Conservation (phyloP, 208 protist species). For the Acanthamoeba quina region DNA sequence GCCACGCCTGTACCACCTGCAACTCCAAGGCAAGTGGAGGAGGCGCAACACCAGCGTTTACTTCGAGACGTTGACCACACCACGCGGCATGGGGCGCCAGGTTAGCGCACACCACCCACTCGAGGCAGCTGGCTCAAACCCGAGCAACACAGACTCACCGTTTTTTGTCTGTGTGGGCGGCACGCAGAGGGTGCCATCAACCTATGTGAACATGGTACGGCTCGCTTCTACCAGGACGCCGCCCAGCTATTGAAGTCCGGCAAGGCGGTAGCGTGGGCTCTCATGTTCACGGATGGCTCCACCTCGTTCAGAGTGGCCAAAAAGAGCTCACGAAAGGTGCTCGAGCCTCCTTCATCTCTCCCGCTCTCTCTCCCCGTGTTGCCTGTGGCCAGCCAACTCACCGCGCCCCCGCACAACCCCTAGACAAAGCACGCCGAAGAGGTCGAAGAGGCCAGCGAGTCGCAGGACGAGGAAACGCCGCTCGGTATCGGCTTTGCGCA, state of each 20-base stretch:
- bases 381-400: background rate
- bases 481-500: constrained; percentile 10
- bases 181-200: constrained; percentile 32
- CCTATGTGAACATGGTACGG: background rate
- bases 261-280: constrained; percentile 4
- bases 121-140: background rate
- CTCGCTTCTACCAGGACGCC: constrained; percentile 10
- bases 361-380: background rate
- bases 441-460: background rate
- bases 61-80: background rate
- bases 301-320: background rate
- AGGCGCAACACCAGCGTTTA: background rate
- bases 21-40: background rate
- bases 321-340: background rate
- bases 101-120: background rate
- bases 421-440: background rate
- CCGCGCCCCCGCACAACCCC: background rate
- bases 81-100: background rate
- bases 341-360: background rate
- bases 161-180: background rate
- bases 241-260: constrained; percentile 2
- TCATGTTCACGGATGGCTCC: constrained; percentile 2
- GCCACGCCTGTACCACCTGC: background rate
- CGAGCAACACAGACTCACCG: background rate
- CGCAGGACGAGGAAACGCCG: background rate